Conservation (phyloP, 169 alveolate species). For the Plasmodium gaboni region DNA sequence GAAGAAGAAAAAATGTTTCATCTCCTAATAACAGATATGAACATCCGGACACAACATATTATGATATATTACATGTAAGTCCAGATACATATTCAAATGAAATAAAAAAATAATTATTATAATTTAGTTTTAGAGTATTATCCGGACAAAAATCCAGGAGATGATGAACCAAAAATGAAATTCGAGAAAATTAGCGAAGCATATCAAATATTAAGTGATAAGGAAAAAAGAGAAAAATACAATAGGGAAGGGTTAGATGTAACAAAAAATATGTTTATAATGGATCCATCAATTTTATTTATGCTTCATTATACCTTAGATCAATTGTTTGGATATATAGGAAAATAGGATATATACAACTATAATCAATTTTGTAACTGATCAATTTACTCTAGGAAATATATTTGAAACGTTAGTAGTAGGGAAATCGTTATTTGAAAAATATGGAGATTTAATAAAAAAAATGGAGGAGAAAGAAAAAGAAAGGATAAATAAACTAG, state of each 20-base stretch:
- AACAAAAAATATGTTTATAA: slow-evolving; percentile 55
- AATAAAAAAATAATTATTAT: slow-evolving; percentile 91
- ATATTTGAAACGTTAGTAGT: too few species aligned
- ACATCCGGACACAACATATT: slow-evolving; percentile 79
- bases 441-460: too few species aligned
- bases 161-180: slow-evolving; percentile 78
- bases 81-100: slow-evolving; percentile 88
- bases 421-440: too few species aligned
- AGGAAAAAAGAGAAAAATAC: slow-evolving; percentile 76
- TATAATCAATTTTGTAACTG: too few species aligned
- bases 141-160: slow-evolving; percentile 93
- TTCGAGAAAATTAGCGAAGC: slow-evolving; percentile 86
- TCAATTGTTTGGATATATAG: too few species aligned
- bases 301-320: too few species aligned
- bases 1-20: too few species aligned
- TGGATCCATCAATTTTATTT: slow-evolving; percentile 79
- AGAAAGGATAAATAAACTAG: too few species aligned
- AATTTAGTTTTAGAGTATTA: slow-evolving; percentile 93
- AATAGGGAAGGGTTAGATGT: slow-evolving; percentile 78
- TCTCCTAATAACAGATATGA: background rate
- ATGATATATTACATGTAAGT: slow-evolving; percentile 78
- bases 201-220: slow-evolving; percentile 81
- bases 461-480: too few species aligned
- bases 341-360: too few species aligned
- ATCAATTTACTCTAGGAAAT: too few species aligned